A percentile compares a stretch with the other conserved stretches of the same genome.
Evolutionary conservation across 306 rosid genomes (phyloP).

Genomic region (Pyrus communis): DNA sequence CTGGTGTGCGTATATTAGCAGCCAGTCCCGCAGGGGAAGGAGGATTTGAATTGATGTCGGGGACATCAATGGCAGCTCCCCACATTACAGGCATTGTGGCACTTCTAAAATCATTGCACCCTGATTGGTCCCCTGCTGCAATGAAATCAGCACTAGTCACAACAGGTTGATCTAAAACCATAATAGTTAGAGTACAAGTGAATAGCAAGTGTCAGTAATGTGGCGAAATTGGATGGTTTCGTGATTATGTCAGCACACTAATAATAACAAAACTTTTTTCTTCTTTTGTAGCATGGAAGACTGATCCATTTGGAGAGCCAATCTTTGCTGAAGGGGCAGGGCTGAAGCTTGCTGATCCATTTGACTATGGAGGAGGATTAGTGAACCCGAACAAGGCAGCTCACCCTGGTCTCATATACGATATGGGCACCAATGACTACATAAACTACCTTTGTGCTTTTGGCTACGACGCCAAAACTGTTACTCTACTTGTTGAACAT

Average conservation of each 20-base stretch:
- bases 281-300: constrained; percentile 32
- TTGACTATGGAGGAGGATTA: constrained; percentile 41
- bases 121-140: constrained; percentile 30
- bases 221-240: neutral
- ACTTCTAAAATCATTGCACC: constrained; percentile 26
- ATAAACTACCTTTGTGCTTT: constrained; percentile 30
- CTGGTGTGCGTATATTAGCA: constrained; percentile 28
- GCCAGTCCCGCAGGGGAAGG: constrained; percentile 1
- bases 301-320: constrained; percentile 38
- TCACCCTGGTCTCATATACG: constrained; percentile 45
- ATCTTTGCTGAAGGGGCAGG: constrained; percentile 36
- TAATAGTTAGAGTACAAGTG: neutral
- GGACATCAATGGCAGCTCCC: constrained; percentile 34
- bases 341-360: constrained; percentile 33
- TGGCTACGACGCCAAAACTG: constrained; percentile 3
- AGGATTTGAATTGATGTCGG: constrained; percentile 10
- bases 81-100: constrained; percentile 26
- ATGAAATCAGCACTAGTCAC: constrained; percentile 29
- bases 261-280: neutral
- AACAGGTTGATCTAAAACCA: neutral
- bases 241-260: neutral
- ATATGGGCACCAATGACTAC: constrained; percentile 27
- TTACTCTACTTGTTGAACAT: constrained; percentile 8
- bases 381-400: constrained; percentile 37
- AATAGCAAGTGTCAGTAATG: neutral